Base-by-base conservation (phyloP, 129 eudicot genomes). In the Helianthus tuberosus region DNA sequence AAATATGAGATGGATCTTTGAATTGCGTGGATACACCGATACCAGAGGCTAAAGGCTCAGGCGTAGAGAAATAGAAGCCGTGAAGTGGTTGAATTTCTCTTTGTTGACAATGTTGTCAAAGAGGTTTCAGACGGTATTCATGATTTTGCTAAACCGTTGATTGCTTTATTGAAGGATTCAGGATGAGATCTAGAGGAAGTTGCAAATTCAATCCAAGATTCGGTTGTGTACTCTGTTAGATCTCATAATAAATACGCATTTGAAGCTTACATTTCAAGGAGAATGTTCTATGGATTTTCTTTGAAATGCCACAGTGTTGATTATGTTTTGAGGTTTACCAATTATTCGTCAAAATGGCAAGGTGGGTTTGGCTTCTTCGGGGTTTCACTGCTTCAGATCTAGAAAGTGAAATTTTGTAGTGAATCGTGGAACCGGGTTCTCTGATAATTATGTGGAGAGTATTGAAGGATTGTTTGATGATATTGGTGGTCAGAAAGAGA, bases 211-310 rank as follows among this genome's bases (percentile, higher is more conserved):
- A 75, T 89, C 14, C 87, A 89, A 77, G 85, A 74, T 53, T 86
- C 91, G 3, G 89, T 84, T 68, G 68, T 73, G 44, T 89, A 89
- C 62, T 75, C 81, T 11, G 79, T 86, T 73, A 86, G 91, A 75
- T 86, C 86, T 32, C 96, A 86, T 74, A 89, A 89, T 75, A 89
- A 89, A 80, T 89, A 84, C 63, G 86, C 91, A 1, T 89, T 89
- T 12, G 96, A 89, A 84, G 87, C 91, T 44, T 89, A 86, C 71
- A 81, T 89, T 51, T 67, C 84, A 23, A 75, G 96, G 58, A 82
- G 86, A 48, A 86, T 86, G 96, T 79, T 89, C 55, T 69, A 67
- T 51, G 89, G 78, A 5, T 84, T 86, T 72, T 58, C 78, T 5
- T 59, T 27, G 5, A 72, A 77, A 36, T 60, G 86, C 20, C 66